Base-by-base conservation (phyloP, 2,329 filamentous ascomycete species). In the Aureobasidium namibiae region DNA sequence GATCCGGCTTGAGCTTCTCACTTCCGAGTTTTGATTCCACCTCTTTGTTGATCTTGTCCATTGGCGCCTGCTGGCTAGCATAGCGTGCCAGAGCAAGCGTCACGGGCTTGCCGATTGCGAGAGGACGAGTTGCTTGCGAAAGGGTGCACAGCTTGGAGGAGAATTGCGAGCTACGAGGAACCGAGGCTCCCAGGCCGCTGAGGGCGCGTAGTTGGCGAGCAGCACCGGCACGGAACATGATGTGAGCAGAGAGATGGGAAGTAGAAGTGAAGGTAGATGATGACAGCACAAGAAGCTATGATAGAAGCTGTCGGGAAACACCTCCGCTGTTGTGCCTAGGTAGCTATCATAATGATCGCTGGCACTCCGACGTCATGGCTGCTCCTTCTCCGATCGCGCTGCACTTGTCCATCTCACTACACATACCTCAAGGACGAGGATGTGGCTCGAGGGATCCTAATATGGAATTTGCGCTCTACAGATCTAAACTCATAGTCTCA, bases 1-100 rank as follows among this genome's bases (percentile, higher is more conserved):
- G 87, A 29, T 82, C 72, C 2, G 82, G 67, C 60, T 82, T 68
- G n/a, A 91, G 73, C 67, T 80, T 80, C 68, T 82, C 69, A 49
- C 84, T 65, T 13, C 72, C 78, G 9, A 83, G 65, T 63, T 79
- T 75, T 48, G 78, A 76, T 69, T 89, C 86, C 31, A 74, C 74
- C 63, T 86, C 76, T 42, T 70, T 73, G 64, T 88, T 79, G 57
- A 82, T 80, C 60, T 73, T 73, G 62, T 78, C 75, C 38, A 72
- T 69, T 33, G 74, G 62, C 57, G 60, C 67, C 52, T 50, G 61
- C 44, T 59, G 60, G 57, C 49, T 46, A 36, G 61, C 56, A 46
- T 60, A 46, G 49, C 62, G 61, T 63, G 66, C 58, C 61, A 63
- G 13, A 62, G 63, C 58, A 23, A 68, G 61, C 36, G 66, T 64